Conservation (phyloP, 2,329 filamentous ascomycete species). For the Colletotrichum tropicale region DNA sequence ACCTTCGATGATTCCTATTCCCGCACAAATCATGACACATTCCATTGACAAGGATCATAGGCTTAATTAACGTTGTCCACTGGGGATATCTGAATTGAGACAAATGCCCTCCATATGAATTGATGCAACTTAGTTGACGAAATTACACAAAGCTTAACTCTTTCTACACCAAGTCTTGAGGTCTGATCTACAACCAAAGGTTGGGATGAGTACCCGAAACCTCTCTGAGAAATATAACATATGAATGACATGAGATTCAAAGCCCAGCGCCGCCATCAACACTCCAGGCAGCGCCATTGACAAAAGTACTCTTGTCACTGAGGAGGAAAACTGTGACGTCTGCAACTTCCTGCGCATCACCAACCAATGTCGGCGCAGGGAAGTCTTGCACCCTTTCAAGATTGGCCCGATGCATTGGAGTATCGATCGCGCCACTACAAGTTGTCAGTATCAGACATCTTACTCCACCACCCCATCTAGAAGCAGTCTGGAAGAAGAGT, state of each 20-base stretch:
- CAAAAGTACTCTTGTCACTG: not conserved
- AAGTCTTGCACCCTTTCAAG: not conserved
- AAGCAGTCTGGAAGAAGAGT: not conserved
- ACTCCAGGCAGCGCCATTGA: slow-evolving; percentile 9
- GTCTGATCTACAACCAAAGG: not conserved
- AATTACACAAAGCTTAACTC: not conserved
- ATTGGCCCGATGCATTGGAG: slow-evolving; percentile 9
- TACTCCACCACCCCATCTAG: not conserved
- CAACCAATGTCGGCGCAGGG: not conserved
- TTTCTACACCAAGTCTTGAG: not conserved
- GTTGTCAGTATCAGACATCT: not conserved
- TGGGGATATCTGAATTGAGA: not conserved
- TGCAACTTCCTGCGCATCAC: not conserved
- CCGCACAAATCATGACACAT: not conserved
- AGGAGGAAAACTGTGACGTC: slow-evolving; percentile 11
- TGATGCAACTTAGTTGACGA: not conserved
- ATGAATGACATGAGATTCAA: not conserved
- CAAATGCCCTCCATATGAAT: not conserved
- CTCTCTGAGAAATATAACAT: not conserved
- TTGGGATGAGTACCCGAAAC: not conserved
- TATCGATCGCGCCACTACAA: slow-evolving; percentile 4
- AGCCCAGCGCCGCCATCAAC: slow-evolving; percentile 3
- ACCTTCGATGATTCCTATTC: not conserved
- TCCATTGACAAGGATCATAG: not conserved
- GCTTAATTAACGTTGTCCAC: not conserved